These are phyloP conservation scores for Podila clonocystis DNA, from an alignment of 192 early-diverging fungal genomes.

Conservation along the genomic window DNA sequence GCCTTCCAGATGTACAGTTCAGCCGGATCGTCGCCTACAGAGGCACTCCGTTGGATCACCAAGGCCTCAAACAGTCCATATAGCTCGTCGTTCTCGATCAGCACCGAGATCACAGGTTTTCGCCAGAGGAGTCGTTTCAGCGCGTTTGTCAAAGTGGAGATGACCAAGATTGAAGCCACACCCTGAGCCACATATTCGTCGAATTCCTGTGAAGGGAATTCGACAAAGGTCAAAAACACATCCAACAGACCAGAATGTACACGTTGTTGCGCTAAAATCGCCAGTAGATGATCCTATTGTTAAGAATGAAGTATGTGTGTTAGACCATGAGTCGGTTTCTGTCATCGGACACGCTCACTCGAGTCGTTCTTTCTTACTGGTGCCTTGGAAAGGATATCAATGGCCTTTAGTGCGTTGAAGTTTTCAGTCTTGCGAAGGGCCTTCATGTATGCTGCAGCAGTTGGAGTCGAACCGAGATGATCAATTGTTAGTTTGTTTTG, in stretches of 20 bases:
- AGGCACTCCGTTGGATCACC: constrained; percentile 29
- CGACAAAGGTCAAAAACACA: constrained; percentile 25
- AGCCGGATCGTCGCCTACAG: constrained; percentile 31
- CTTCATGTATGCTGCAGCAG: constrained; percentile 33
- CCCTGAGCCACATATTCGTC: constrained; percentile 41
- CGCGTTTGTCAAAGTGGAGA: constrained; percentile 41
- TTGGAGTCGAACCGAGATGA: not conserved
- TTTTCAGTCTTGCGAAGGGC: constrained; percentile 27
- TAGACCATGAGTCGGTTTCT: not conserved
- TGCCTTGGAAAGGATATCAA: constrained; percentile 59
- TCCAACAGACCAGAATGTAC: constrained; percentile 19
- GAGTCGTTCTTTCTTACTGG: constrained; percentile 52
- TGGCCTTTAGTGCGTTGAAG: constrained; percentile 49
- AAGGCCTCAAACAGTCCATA: constrained; percentile 35
- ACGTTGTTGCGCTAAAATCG: constrained; percentile 37
- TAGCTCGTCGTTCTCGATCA: constrained; percentile 36
- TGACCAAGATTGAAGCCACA: constrained; percentile 43
- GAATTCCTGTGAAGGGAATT: constrained; percentile 39
- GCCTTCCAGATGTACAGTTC: constrained; percentile 52
- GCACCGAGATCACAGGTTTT: constrained; percentile 37
- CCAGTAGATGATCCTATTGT: constrained; percentile 38
- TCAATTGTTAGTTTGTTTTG: not conserved
- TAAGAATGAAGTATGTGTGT: not conserved
- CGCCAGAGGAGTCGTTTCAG: constrained; percentile 43
- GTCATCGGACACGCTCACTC: not conserved